Conservation (phyloP, 2,329 filamentous ascomycete genomes). For the Penicillium capsulatum region DNA sequence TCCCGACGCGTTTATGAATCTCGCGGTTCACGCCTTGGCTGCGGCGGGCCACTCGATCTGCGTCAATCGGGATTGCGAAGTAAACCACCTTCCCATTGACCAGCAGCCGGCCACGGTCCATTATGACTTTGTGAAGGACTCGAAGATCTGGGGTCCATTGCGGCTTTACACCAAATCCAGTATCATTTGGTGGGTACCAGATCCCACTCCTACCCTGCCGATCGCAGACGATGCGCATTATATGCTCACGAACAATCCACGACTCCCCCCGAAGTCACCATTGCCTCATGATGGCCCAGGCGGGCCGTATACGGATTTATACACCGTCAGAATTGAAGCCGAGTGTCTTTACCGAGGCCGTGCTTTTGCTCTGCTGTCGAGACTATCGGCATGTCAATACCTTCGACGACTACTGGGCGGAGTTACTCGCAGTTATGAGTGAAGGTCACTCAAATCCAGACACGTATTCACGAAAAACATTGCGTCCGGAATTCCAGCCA, state of each 20-base stretch:
- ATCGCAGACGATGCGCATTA: neutral
- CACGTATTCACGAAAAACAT: neutral
- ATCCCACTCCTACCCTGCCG: neutral
- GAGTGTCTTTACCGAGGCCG: neutral
- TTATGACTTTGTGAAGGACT: too few species aligned
- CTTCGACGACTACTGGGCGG: neutral
- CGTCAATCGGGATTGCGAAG: neutral
- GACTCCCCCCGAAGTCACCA: neutral
- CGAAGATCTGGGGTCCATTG: neutral
- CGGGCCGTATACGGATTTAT: neutral
- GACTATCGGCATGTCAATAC: neutral
- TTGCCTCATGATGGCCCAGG: neutral
- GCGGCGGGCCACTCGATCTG: neutral
- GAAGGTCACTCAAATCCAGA: neutral
- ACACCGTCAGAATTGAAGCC: neutral
- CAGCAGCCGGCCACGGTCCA: neutral
- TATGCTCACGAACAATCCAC: neutral
- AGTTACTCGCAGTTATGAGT: neutral
- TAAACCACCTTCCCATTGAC: neutral
- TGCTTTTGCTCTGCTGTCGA: neutral
- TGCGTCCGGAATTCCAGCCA: neutral
- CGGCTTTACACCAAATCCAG: neutral
- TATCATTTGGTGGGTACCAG: neutral
- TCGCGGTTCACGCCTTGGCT: neutral
- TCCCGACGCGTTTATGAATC: neutral